Conservation (phyloP, 2,329 filamentous ascomycete genomes). For the Ceratocystis diversiconidia region DNA sequence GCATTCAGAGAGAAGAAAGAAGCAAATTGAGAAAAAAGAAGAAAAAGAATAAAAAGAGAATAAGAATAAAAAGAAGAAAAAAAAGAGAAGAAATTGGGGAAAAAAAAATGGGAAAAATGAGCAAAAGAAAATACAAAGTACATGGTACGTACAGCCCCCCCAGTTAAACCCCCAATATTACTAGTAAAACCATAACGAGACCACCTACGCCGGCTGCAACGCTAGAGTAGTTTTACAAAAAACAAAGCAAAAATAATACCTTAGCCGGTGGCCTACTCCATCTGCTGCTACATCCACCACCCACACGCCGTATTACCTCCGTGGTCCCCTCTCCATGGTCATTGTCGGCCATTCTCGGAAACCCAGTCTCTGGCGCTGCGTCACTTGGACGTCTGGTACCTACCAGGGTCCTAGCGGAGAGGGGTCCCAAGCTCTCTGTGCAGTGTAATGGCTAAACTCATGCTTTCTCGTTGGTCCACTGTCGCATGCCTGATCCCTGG, state of each 20-base stretch:
- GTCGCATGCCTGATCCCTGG: neutral
- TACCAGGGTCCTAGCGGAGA: neutral
- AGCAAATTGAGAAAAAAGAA: no score
- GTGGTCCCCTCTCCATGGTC: neutral
- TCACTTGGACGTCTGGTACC: no score
- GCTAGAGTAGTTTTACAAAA: neutral
- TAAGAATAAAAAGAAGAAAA: neutral
- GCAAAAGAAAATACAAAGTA: neutral
- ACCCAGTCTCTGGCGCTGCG: neutral
- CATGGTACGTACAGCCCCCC: neutral
- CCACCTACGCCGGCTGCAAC: neutral
- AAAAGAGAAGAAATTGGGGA: neutral
- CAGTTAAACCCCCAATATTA: neutral
- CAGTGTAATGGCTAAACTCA: neutral
- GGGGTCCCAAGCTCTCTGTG: neutral
- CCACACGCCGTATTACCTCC: neutral
- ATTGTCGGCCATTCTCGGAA: conserved; percentile 19
- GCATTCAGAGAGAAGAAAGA: no score
- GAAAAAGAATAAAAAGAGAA: no score
- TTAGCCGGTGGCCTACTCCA: neutral
- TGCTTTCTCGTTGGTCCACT: neutral
- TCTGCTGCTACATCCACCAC: no score
- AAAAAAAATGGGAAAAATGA: neutral
- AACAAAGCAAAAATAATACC: neutral
- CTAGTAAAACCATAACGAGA: neutral